A percentile compares a stretch with the other conserved stretches of the same genome.
Conservation (phyloP, 768 basidiomycete species). For the Tulasnella sp. region DNA sequence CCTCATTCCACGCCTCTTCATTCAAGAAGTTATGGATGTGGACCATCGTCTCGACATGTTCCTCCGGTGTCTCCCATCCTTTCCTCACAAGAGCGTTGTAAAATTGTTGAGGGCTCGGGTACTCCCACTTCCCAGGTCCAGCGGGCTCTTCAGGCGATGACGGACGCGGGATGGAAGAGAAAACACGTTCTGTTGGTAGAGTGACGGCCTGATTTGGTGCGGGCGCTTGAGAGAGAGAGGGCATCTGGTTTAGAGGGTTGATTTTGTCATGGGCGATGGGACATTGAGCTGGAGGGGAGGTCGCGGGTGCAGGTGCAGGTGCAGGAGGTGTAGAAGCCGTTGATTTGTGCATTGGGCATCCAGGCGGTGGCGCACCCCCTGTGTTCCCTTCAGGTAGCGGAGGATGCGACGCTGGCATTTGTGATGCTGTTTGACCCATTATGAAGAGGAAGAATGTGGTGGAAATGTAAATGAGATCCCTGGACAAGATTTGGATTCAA, state of each 20-base stretch:
- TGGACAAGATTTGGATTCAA: background rate
- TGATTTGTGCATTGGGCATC: slow-evolving; percentile 14
- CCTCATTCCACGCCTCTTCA: slow-evolving; percentile 92
- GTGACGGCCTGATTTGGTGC: slow-evolving; percentile 43
- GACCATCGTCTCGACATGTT: slow-evolving; percentile 94
- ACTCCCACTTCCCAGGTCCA: slow-evolving; percentile 65
- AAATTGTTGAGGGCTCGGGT: slow-evolving; percentile 95
- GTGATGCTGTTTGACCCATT: slow-evolving; percentile 8
- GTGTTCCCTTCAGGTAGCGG: background rate
- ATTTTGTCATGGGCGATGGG: slow-evolving; percentile 33
- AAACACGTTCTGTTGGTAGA: slow-evolving; percentile 62
- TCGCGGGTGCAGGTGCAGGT: slow-evolving; percentile 21
- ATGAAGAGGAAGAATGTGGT: background rate
- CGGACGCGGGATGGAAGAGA: slow-evolving; percentile 75
- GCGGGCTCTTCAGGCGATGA: slow-evolving; percentile 20
- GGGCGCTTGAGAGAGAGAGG: slow-evolving; percentile 59
- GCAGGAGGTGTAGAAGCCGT: slow-evolving; percentile 19
- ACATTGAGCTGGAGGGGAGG: slow-evolving; percentile 22
- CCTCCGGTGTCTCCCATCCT: slow-evolving; percentile 95
- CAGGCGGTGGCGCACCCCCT: slow-evolving; percentile 6
- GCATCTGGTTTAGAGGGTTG: slow-evolving; percentile 80
- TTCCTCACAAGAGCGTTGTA: slow-evolving; percentile 94
- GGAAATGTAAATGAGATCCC: background rate
- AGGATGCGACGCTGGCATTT: slow-evolving; percentile 8
- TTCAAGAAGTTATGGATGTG: slow-evolving; percentile 97